Percentiles rank a stretch among this genome's conserved stretches.
Conservation (phyloP, 2,329 filamentous ascomycete genomes). For the Akanthomyces uredinophilus region DNA sequence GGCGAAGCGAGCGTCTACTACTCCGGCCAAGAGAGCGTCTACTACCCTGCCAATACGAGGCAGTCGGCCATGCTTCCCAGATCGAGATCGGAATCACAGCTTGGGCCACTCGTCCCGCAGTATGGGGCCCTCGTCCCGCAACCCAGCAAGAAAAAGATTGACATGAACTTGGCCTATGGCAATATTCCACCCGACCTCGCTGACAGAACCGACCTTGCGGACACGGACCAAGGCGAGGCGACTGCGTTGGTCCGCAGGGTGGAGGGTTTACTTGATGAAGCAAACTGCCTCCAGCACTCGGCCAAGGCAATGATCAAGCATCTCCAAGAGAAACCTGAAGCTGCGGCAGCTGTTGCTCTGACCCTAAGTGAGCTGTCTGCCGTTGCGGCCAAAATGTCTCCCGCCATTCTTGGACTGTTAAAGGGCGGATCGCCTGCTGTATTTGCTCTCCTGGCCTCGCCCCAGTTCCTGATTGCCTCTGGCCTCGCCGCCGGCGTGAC, state of each 20-base stretch:
- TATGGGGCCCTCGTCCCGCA: background rate
- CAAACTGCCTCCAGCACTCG: constrained; percentile 81
- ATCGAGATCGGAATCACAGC: constrained; percentile 34
- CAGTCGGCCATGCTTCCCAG: constrained; percentile 30
- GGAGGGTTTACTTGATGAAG: constrained; percentile 76
- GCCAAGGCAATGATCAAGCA: constrained; percentile 78
- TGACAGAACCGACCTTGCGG: constrained; percentile 39
- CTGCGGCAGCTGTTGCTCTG: constrained; percentile 87
- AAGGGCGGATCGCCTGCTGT: constrained; percentile 80
- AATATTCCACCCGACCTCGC: constrained; percentile 67
- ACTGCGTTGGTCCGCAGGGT: constrained; percentile 64
- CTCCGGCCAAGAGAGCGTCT: constrained; percentile 11
- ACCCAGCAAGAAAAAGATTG: constrained; percentile 54
- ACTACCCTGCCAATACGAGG: constrained; percentile 14
- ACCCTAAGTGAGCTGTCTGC: constrained; percentile 88
- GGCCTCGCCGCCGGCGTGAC: constrained; percentile 89
- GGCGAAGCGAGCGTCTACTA: constrained; percentile 15
- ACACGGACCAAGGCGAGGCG: constrained; percentile 44
- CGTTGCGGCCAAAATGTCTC: constrained; percentile 76
- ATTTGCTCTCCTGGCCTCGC: constrained; percentile 79
- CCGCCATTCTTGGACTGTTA: constrained; percentile 67
- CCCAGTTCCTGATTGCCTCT: constrained; percentile 90
- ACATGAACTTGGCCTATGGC: constrained; percentile 91
- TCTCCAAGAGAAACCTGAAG: constrained; percentile 67
- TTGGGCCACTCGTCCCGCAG: constrained; percentile 21